Base-by-base conservation (phyloP, 768 basidiomycete species). In the Ramaria sp. region DNA sequence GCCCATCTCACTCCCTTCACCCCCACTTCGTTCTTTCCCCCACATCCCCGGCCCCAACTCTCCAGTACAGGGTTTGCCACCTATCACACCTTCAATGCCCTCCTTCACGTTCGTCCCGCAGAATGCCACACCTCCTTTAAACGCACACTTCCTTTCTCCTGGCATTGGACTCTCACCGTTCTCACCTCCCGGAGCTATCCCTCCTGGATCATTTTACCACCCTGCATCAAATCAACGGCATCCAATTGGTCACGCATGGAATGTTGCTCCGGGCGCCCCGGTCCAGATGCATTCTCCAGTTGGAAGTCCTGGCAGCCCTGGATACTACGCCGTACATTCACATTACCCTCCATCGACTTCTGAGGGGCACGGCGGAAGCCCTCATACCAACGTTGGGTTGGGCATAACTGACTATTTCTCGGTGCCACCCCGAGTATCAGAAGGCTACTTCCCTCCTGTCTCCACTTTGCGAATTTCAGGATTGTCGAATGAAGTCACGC, bases 81-180 rank as follows among this genome's bases (percentile, higher is more conserved):
- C 89, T 1, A 91, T 96, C 63, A 96, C 94, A n/a, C 93, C 94
- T 0, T 88, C 86, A 57, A 97, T 98, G 94, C 95, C 95, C 1
- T 82, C 90, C 5, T 98, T 96, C 69, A 83, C 82, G 12, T 94
- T 96, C 67, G 73, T 85, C 36, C 75, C 79, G 16, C 79, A 78
- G 39, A 64, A 61, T 34, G 69, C 76, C 63, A 62, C 71, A 43
- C 68, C 75, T 48, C 71, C 71, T 8, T 48, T 73, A 39, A 58
- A 68, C 57, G 67, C 68, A 32, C 66, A 66, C 47, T 70, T 73
- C 62, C 57, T 69, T 18, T 63, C 70, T 44, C 63, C 66, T 18
- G 63, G 68, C 45, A 52, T 67, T 16, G 69, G 66, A 34, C 66
- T 63, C 55, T 61, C 66, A 28, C 69, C 78, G 25, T 83, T 88